Percentiles rank a stretch among this genome's conserved stretches.
These are phyloP conservation scores for Eudorina sp. DNA, from an alignment of 139 green algal species.

Conservation along the genomic window DNA sequence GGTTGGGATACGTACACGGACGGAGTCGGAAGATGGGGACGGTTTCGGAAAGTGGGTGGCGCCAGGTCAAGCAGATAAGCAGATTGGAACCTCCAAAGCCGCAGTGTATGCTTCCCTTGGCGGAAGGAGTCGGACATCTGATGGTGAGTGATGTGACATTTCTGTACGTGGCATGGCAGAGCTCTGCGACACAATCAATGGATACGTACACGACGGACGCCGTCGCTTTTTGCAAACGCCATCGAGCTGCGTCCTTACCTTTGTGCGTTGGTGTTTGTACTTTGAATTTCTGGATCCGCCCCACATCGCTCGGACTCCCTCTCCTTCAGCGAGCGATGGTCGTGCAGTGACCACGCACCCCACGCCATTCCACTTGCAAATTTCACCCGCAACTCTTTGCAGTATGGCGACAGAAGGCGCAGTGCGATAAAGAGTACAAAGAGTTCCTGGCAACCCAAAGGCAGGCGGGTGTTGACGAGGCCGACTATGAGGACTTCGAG, in stretches of 20 bases:
- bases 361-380: no score
- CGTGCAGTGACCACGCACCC: no score
- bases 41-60: neutral
- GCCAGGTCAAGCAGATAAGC: neutral
- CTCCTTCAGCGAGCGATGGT: no score
- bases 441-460: neutral
- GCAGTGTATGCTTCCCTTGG: neutral
- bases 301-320: no score
- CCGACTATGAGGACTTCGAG: neutral
- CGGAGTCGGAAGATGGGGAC: neutral
- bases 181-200: no score
- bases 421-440: neutral
- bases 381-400: no score
- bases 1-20: slow-evolving; percentile 14
- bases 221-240: no score
- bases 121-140: neutral
- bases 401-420: neutral
- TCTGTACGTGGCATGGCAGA: no score
- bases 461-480: neutral
- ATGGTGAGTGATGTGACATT: slow-evolving; percentile 3
- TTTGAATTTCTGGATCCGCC: no score
- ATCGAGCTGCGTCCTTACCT: no score
- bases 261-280: no score
- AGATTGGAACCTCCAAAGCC: neutral
- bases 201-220: no score